Evolutionary conservation across 495 filamentous ascomycete species (phyloP).

Genomic region (Endocarpon pusillum): DNA sequence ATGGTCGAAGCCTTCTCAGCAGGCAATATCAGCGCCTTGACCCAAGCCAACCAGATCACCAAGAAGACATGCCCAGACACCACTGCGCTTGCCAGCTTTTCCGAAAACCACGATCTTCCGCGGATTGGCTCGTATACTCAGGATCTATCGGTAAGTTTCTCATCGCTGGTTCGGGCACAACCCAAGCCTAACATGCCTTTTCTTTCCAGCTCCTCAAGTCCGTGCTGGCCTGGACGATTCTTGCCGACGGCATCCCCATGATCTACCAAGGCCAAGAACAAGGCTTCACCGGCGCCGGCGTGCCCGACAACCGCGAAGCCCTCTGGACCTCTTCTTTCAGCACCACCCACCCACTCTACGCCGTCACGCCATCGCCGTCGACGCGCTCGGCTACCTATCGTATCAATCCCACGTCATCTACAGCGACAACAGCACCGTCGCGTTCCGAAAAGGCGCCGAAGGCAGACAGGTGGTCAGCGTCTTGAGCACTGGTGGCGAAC

Average conservation of each 20-base stretch:
- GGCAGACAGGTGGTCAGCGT: conserved; percentile 39
- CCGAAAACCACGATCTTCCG: conserved; percentile 61
- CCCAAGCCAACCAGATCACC: conserved; percentile 30
- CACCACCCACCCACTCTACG: conserved; percentile 44
- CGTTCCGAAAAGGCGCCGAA: conserved; percentile 42
- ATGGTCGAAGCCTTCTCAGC: conserved; percentile 42
- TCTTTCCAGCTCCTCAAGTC: conserved; percentile 40
- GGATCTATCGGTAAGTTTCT: conserved; percentile 23
- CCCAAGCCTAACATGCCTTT: too few species aligned
- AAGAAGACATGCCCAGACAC: conserved; percentile 36
- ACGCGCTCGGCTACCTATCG: conserved; percentile 28
- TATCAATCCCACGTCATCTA: conserved; percentile 34
- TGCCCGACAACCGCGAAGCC: conserved; percentile 56
- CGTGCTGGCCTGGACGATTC: conserved; percentile 51
- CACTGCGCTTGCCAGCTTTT: conserved; percentile 48
- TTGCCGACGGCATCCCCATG: conserved; percentile 49
- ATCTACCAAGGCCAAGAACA: conserved; percentile 61
- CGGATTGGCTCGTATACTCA: conserved; percentile 36
- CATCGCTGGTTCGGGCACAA: too few species aligned
- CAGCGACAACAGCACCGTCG: conserved; percentile 37
- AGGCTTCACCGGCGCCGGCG: conserved; percentile 37
- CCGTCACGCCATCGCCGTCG: conserved; percentile 31
- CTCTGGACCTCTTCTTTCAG: conserved; percentile 52
- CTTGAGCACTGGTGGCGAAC: conserved; percentile 36
- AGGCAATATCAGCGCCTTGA: conserved; percentile 35